Evolutionary conservation across 805 yeast species (phyloP), one percentile per base, ranked within the genome.

Genomic region (Wickerhamomyces sydowiorum): DNA sequence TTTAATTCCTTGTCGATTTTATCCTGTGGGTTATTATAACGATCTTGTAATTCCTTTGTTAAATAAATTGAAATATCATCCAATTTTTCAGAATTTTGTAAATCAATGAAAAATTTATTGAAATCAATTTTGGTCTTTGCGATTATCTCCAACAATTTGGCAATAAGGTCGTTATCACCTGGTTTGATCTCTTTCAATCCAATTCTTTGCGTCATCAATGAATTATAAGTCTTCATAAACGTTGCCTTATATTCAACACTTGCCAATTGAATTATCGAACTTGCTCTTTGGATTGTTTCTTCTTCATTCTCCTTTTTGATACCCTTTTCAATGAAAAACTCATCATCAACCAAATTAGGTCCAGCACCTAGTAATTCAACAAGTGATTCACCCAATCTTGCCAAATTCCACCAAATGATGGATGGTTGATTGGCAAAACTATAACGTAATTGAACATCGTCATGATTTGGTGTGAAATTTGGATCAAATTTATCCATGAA

Each of bases 351-450:
- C 9, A 76, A 57, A 14, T 68, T 67, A 2, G 73, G 67, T 0
- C 85, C 88, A 5, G 84, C 81, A 10, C 96, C 96, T 28, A 90
- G 67, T 19, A 90, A 67, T 55, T 86, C 89, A 0, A 88, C 90
- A 46, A 93, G 59, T 40, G 82, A 79, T 58, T 93, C 96, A 3
- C 91, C 96, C 18, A 90, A 67, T 47, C 91, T 75, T 1, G 86
- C 77, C 57, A 91, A 68, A 60, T 91, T 93, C 95, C 96, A 91
- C 95, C 96, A 88, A 36, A 91, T 80, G 0, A 90, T 77, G 21
- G 82, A 74, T 0, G 98, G 97, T 10, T 87, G 82, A 54, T 86
- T 88, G n/a, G 73, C 73, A 64, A 83, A 90, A 7, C 88, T 77
- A 59, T 93, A 91, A 36, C 96, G 69, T 15, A 67, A 59, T 38